A percentile compares a stretch with the other conserved stretches of the same genome.
These are phyloP conservation scores for Parsonsia alboflavescens DNA, from an alignment of 257 asterid genomes.

Conservation along the genomic window DNA sequence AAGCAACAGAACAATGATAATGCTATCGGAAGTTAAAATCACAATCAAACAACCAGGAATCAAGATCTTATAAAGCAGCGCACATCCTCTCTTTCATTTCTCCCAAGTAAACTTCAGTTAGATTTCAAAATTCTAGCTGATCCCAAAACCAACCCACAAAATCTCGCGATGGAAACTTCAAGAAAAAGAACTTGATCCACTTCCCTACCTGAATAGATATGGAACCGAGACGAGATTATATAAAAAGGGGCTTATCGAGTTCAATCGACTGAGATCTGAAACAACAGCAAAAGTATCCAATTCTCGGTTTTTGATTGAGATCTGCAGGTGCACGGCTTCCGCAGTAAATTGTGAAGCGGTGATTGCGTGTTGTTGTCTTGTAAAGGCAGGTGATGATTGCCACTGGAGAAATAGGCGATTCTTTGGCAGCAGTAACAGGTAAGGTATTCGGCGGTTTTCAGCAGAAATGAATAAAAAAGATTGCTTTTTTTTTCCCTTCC, in stretches of 20 bases:
- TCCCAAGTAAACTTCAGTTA: background rate
- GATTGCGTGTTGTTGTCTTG: constrained; percentile 7
- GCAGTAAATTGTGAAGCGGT: constrained; percentile 1
- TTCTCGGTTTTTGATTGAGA: background rate
- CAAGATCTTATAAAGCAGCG: constrained; percentile 7
- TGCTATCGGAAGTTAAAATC: background rate
- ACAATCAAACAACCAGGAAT: background rate
- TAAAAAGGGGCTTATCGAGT: background rate
- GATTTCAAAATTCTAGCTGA: background rate
- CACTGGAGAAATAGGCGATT: background rate
- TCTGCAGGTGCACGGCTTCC: background rate
- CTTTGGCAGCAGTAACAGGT: background rate
- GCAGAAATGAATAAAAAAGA: background rate
- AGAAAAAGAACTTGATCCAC: background rate
- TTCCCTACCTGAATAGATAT: constrained; percentile 1
- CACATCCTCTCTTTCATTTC: background rate
- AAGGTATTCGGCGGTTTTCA: background rate
- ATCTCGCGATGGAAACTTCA: background rate
- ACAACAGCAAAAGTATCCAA: background rate
- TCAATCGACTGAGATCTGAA: constrained; percentile 6
- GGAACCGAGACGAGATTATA: background rate
- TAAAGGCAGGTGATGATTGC: background rate
- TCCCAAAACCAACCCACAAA: constrained; percentile 11
- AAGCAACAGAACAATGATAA: background rate
- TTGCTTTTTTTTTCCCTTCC: background rate